phyloP scores from a whole-genome alignment of 805 yeast genomes.

The Starmerella potacharoeniae region DNA sequence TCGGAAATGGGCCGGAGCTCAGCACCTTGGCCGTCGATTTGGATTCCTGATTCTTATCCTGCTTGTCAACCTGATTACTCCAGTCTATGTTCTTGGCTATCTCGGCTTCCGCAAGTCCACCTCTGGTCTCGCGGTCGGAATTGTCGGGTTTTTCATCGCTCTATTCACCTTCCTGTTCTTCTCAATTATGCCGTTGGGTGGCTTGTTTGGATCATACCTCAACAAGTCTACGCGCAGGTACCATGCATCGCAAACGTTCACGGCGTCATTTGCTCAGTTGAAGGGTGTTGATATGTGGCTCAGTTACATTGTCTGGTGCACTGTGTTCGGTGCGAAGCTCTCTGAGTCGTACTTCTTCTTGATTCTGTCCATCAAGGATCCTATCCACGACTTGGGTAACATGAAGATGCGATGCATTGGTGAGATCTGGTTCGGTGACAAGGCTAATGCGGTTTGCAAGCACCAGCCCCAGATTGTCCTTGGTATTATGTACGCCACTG shows the following conservation, averaged over 20 bases:
- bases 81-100: constrained; percentile 73
- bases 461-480: constrained; percentile 82
- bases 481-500: constrained; percentile 88
- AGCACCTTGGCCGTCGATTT: constrained; percentile 82
- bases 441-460: constrained; percentile 47
- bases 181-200: constrained; percentile 93
- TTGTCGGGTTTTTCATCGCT: constrained; percentile 83
- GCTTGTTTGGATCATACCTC: constrained; percentile 85
- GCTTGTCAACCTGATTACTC: constrained; percentile 68
- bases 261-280: constrained; percentile 77
- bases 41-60: constrained; percentile 58
- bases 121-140: constrained; percentile 66
- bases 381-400: constrained; percentile 77
- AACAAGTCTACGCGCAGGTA: constrained; percentile 76
- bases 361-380: constrained; percentile 83
- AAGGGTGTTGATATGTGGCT: constrained; percentile 89
- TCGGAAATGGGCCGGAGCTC: constrained; percentile 98
- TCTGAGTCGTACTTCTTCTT: constrained; percentile 87
- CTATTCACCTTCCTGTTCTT: constrained; percentile 74
- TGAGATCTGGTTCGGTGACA: constrained; percentile 71
- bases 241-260: constrained; percentile 89
- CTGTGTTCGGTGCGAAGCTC: constrained; percentile 81
- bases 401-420: constrained; percentile 90
- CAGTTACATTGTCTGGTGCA: constrained; percentile 83
- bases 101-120: constrained; percentile 50